Base-by-base conservation (phyloP, 1,284 basidiomycete species). In the Vanrija humicola region DNA sequence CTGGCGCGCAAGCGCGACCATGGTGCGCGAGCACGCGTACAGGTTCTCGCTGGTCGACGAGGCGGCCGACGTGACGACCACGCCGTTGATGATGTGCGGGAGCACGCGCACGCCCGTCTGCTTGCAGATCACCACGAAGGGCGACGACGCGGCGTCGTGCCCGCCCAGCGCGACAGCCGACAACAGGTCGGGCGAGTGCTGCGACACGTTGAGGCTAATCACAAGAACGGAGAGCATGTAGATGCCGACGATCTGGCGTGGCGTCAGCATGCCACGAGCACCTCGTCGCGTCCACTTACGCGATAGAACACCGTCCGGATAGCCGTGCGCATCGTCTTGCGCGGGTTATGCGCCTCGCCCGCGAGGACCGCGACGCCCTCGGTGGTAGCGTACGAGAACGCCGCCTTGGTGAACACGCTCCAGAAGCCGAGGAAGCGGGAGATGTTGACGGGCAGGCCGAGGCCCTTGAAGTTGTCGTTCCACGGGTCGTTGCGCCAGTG, bases 41-140 rank as follows among this genome's bases (percentile, higher is more conserved):
- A 81, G 68, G 61, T 79, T 79, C 42, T 78, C 77, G 45, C 77
- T 76, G 5, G 78, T 80, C 18, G 81, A 78, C 6, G 80, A 82
- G 74, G 77, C 81, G 15, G 81, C 81, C 0, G 79, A 82, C 15
- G 80, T 47, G 28, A 69, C 44, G 23, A 95, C 80, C 67, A 84
- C 85, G 8, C 90, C 90, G 66, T 81, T 80, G 70, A 81, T 75
- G 54, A 80, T 83, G 45, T 82, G 83, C 2, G 89, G 89, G 1
- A 92, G 76, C 5, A 78, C 81, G 61, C 83, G 84, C 74, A 92
- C 91, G 29, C 87, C 85, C 2, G 88, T 85, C 40, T 79, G 81
- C 63, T 82, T 67, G 56, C 70, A 69, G 54, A 70, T 88, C 62
- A 91, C 87, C 56, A 91, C 89, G 73, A 90, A 91, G 0, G 89